Conservation (phyloP, 2,329 filamentous ascomycete genomes). For the Fusarium pseudoanthophilum region DNA sequence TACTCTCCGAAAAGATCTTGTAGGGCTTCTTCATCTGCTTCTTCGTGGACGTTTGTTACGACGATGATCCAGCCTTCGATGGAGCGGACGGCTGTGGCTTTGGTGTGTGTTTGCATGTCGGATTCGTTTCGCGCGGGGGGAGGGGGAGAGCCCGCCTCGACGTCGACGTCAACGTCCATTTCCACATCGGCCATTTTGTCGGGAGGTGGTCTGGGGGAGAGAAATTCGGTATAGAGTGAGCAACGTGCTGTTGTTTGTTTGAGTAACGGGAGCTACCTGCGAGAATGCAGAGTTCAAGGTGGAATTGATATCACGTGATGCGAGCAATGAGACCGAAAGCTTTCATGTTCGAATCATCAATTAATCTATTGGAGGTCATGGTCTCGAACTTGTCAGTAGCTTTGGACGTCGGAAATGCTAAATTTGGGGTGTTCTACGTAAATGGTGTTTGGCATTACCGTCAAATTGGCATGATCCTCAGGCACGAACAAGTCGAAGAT, state of each 20-base stretch:
- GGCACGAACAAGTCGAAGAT: conserved; percentile 20
- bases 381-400: background rate
- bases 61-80: conserved; percentile 92
- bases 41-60: conserved; percentile 88
- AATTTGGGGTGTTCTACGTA: background rate
- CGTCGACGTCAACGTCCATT: conserved; percentile 67
- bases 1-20: conserved; percentile 86
- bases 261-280: background rate
- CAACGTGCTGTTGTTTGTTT: background rate
- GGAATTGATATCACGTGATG: conserved; percentile 34
- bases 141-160: conserved; percentile 50
- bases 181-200: conserved; percentile 63
- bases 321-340: background rate
- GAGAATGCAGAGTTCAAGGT: conserved; percentile 3
- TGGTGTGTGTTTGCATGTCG: conserved; percentile 77
- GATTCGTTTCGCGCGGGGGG: conserved; percentile 61
- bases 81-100: conserved; percentile 83
- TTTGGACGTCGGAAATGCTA: background rate
- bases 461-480: conserved; percentile 10
- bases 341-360: background rate
- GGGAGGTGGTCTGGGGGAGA: background rate
- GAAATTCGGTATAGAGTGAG: background rate
- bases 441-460: background rate
- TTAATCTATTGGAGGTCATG: background rate
- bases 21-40: conserved; percentile 84